phyloP scores from a whole-genome alignment of 306 rosid genomes.

The Styphnolobium japonicum region DNA sequence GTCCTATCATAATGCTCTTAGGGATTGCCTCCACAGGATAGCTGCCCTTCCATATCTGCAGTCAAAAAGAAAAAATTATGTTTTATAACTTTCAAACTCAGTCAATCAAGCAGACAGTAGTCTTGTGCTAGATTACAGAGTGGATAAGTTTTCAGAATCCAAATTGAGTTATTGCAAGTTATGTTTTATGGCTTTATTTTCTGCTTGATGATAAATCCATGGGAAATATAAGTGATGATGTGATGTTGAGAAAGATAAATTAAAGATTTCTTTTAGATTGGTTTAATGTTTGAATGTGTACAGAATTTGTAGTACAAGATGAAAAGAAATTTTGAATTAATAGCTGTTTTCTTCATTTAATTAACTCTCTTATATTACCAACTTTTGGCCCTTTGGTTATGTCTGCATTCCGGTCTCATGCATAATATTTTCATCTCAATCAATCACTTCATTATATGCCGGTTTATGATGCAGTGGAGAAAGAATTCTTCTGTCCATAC shows the following conservation, averaged over 20 bases:
- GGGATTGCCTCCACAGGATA: neutral
- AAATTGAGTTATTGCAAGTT: neutral
- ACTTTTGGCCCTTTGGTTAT: neutral
- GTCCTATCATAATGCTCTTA: neutral
- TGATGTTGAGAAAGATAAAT: neutral
- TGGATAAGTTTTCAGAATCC: neutral
- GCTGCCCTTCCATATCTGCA: neutral
- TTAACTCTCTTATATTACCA: neutral
- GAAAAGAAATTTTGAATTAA: neutral
- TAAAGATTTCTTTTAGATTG: neutral
- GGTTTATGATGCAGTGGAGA: neutral
- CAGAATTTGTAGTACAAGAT: neutral
- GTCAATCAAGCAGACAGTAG: neutral
- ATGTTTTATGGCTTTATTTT: neutral
- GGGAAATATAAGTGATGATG: neutral
- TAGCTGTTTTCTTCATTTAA: neutral
- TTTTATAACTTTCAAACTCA: neutral
- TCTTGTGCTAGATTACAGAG: conserved; percentile 2
- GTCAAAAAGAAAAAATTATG: neutral
- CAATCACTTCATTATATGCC: neutral
- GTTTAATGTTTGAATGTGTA: neutral
- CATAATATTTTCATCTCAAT: conserved; percentile 9
- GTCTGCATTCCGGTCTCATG: neutral
- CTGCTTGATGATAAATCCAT: neutral
- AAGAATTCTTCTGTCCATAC: conserved; percentile 8